phyloP scores from a whole-genome alignment of 2,329 filamentous ascomycete species.

The Aureobasidium sp. region DNA sequence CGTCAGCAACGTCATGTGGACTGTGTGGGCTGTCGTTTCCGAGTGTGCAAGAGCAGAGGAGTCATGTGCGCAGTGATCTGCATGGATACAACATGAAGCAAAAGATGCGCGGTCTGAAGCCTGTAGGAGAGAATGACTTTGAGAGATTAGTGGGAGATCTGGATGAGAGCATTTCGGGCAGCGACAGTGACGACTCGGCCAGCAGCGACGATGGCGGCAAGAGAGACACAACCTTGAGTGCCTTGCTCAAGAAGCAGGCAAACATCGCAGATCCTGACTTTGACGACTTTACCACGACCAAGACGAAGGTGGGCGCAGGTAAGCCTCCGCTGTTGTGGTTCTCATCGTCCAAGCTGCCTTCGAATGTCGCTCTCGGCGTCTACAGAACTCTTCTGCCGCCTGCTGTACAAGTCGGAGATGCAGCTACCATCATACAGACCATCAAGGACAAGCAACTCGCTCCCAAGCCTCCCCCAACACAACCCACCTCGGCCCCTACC shows the following conservation, averaged over 20 bases:
- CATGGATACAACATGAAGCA: conserved; percentile 94
- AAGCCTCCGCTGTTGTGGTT: conserved; percentile 83
- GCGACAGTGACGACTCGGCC: conserved; percentile 57
- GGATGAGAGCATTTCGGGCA: conserved; percentile 88
- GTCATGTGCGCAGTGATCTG: conserved; percentile 81
- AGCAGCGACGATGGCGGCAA: conserved; percentile 56
- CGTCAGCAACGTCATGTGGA: conserved; percentile 67
- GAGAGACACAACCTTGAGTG: conserved; percentile 66
- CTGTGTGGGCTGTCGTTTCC: conserved; percentile 69
- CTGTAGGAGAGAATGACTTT: conserved; percentile 76
- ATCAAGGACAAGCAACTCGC: conserved; percentile 71
- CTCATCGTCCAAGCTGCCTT: conserved; percentile 63
- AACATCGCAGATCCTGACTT: conserved; percentile 55
- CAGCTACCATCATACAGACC: conserved; percentile 54
- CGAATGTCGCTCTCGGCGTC: conserved; percentile 74
- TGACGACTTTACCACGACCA: conserved; percentile 36
- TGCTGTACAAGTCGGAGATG: conserved; percentile 60
- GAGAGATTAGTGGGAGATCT: conserved; percentile 77
- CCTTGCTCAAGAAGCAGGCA: conserved; percentile 76
- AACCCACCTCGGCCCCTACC: conserved; percentile 34
- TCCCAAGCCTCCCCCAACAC: conserved; percentile 46
- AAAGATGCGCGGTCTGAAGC: conserved; percentile 65
- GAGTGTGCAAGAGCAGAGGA: conserved; percentile 71
- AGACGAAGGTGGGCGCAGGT: conserved; percentile 49
- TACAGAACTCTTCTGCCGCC: conserved; percentile 75